Evolutionary conservation across 805 yeast species (phyloP).

Genomic region (Yamadazyma sp.): DNA sequence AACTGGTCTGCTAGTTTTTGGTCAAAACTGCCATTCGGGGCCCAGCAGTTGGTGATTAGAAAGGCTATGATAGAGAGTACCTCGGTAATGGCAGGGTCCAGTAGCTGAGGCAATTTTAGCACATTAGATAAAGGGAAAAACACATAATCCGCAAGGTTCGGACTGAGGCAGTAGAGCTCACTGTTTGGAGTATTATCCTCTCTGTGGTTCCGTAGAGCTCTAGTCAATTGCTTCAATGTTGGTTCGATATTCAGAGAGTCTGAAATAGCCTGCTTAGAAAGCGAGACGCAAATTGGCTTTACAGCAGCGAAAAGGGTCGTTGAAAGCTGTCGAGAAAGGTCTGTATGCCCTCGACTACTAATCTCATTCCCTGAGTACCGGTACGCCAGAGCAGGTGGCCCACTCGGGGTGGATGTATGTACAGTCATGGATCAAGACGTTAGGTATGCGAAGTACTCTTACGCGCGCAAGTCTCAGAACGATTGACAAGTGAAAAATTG

Average conservation of each 20-base stretch:
- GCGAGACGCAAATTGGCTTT: conserved; percentile 31
- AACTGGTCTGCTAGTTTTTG: conserved; percentile 33
- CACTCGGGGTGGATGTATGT: too few species aligned
- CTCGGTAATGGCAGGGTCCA: conserved; percentile 20
- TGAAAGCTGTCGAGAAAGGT: conserved; percentile 20
- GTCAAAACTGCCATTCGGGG: conserved; percentile 20
- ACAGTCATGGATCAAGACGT: too few species aligned
- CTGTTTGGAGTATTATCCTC: background rate
- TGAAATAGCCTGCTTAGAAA: conserved; percentile 24
- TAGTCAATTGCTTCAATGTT: conserved; percentile 13
- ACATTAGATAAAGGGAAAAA: conserved; percentile 39
- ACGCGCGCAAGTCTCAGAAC: conserved; percentile 2
- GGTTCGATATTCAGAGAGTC: conserved; percentile 12
- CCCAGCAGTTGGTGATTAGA: conserved; percentile 31
- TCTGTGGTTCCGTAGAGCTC: conserved; percentile 22
- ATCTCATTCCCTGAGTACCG: too few species aligned
- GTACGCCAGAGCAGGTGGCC: too few species aligned
- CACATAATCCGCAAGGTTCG: conserved; percentile 40
- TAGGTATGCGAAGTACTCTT: conserved; percentile 2
- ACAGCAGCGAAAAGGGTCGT: conserved; percentile 24
- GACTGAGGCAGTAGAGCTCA: conserved; percentile 23
- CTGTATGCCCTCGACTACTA: too few species aligned
- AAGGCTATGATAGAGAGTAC: conserved; percentile 30
- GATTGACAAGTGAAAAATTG: conserved; percentile 1
- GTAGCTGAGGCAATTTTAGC: conserved; percentile 27